These are phyloP conservation scores for Phytophthora tentaculata DNA, from an alignment of 352 stramenopile species.

Conservation along the genomic window DNA sequence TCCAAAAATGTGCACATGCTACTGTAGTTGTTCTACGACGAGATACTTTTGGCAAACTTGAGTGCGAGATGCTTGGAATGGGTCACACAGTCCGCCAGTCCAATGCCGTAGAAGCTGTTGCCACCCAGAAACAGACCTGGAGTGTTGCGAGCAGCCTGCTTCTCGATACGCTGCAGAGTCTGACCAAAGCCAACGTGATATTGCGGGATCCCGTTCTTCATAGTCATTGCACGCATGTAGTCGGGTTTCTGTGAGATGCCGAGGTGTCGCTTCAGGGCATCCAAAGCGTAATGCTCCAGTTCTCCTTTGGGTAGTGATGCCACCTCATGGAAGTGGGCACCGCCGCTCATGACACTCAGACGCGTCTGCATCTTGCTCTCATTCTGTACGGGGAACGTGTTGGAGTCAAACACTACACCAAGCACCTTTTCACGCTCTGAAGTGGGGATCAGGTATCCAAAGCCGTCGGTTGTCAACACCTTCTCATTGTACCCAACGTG, in stretches of 20 bases:
- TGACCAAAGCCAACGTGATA: conserved; percentile 84
- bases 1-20: conserved; percentile 19
- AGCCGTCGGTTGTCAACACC: conserved; percentile 72
- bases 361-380: conserved; percentile 59
- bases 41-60: conserved; percentile 59
- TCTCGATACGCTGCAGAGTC: conserved; percentile 68
- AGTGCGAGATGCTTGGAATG: conserved; percentile 83
- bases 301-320: conserved; percentile 46
- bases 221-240: conserved; percentile 57
- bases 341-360: conserved; percentile 86
- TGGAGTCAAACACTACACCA: conserved; percentile 89
- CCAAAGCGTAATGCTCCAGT: conserved; percentile 64
- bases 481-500: conserved; percentile 76
- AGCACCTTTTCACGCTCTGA: conserved; percentile 76
- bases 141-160: conserved; percentile 44
- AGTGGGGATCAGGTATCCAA: conserved; percentile 86
- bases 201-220: conserved; percentile 82
- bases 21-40: conserved; percentile 20
- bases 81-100: conserved; percentile 83
- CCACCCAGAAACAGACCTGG: conserved; percentile 65
- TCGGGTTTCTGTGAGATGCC: conserved; percentile 62
- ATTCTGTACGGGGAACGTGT: conserved; percentile 89
- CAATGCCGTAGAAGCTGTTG: conserved; percentile 90
- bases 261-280: conserved; percentile 78
- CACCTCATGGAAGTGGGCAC: conserved; percentile 77